phyloP scores from a whole-genome alignment of 371 early-diverging fungal genomes.

The Umbelopsis sp. region DNA sequence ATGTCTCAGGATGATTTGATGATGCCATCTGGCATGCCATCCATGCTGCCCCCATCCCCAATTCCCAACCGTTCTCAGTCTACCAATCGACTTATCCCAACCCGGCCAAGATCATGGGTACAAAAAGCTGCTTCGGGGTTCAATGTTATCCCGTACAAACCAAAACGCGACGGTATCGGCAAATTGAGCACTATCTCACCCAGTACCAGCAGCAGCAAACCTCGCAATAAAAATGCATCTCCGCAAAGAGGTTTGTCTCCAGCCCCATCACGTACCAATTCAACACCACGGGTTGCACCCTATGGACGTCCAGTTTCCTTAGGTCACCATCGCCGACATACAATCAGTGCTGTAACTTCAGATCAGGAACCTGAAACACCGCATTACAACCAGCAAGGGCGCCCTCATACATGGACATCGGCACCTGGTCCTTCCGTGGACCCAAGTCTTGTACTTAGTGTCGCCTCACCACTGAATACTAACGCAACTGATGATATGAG shows the following conservation, averaged over 20 bases:
- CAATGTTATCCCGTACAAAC: slow-evolving; percentile 12
- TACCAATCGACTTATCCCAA: background rate
- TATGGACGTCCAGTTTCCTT: background rate
- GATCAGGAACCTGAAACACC: slow-evolving; percentile 6
- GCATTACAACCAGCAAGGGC: background rate
- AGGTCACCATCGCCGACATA: slow-evolving; percentile 5
- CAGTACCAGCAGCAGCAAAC: background rate
- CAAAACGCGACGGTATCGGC: slow-evolving; percentile 4
- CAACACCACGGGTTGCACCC: background rate
- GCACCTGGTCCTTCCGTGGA: slow-evolving; percentile 3
- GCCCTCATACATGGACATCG: slow-evolving; percentile 11
- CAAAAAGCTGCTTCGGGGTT: background rate
- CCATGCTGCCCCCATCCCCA: slow-evolving; percentile 1
- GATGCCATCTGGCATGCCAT: background rate
- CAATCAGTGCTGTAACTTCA: background rate
- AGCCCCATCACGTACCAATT: slow-evolving; percentile 2
- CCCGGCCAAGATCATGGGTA: slow-evolving; percentile 2
- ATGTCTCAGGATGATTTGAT: slow-evolving; percentile 14
- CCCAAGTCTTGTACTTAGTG: background rate
- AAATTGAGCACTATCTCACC: slow-evolving; percentile 8
- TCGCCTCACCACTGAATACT: background rate
- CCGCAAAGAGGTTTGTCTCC: slow-evolving; percentile 7
- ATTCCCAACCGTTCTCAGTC: slow-evolving; percentile 8
- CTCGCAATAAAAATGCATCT: background rate
- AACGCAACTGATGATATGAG: background rate